These are phyloP conservation scores for Xylaria digitata DNA, from an alignment of 2,329 filamentous ascomycete species.

Conservation along the genomic window DNA sequence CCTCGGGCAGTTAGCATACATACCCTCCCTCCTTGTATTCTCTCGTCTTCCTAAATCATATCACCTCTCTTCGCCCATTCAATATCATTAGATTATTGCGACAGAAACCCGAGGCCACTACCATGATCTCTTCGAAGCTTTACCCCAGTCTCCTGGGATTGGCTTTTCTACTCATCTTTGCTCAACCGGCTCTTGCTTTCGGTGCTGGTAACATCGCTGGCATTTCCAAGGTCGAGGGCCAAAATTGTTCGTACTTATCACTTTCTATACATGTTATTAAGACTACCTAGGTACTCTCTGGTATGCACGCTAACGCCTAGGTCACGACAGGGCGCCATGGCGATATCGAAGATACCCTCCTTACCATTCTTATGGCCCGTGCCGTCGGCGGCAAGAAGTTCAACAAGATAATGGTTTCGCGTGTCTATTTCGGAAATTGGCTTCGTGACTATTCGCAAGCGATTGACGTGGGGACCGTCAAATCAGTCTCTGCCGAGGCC, in stretches of 20 bases:
- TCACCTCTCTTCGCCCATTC: background rate
- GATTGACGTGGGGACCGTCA: conserved; percentile 91
- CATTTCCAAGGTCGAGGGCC: conserved; percentile 81
- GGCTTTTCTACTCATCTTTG: conserved; percentile 73
- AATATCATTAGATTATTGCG: conserved; percentile 13
- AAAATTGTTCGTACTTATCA: conserved; percentile 72
- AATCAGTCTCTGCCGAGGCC: conserved; percentile 88
- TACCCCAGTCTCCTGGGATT: conserved; percentile 65
- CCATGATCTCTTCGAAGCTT: conserved; percentile 62
- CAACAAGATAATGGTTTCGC: conserved; percentile 85
- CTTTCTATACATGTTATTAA: too few species aligned
- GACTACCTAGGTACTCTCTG: background rate
- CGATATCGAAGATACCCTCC: conserved; percentile 91
- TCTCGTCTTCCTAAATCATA: background rate
- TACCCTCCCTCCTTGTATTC: conserved; percentile 10
- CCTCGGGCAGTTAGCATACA: conserved; percentile 3
- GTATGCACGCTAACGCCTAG: conserved; percentile 34
- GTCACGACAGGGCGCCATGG: conserved; percentile 75
- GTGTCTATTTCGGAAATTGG: conserved; percentile 98
- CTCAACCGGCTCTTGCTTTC: conserved; percentile 78
- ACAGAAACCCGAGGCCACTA: conserved; percentile 36
- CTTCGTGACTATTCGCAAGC: conserved; percentile 93
- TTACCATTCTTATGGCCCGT: conserved; percentile 72
- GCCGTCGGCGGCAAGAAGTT: conserved; percentile 78
- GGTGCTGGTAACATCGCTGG: conserved; percentile 90